These are phyloP conservation scores for Rhodotorula sphaerocarpa DNA, from an alignment of 768 basidiomycete species.

Conservation along the genomic window DNA sequence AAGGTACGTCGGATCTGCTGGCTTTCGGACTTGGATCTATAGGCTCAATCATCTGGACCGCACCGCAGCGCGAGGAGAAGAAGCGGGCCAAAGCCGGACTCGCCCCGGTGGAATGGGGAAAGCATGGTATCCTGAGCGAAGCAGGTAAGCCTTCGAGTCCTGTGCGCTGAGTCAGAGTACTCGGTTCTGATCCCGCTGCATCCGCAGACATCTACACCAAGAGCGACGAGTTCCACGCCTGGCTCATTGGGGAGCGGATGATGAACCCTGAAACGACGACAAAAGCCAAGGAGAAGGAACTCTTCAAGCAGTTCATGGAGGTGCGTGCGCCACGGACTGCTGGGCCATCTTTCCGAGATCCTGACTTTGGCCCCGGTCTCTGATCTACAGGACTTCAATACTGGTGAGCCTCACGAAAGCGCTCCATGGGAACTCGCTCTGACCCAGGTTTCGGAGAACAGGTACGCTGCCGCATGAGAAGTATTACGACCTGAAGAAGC, in stretches of 20 bases:
- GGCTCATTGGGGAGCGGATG: constrained; percentile 19
- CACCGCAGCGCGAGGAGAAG: constrained; percentile 23
- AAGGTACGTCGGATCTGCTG: neutral
- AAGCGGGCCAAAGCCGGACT: constrained; percentile 23
- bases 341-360: no score
- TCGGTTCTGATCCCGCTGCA: neutral
- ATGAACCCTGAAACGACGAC: constrained; percentile 21
- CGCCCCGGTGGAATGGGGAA: constrained; percentile 24
- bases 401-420: no score
- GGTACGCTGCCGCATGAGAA: constrained; percentile 30
- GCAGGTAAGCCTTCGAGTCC: constrained; percentile 7
- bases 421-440: no score
- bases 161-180: neutral
- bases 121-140: constrained; percentile 29
- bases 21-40: no score
- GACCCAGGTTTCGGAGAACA: no score
- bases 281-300: constrained; percentile 31
- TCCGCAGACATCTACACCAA: constrained; percentile 36
- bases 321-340: no score
- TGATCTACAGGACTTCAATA: constrained; percentile 28
- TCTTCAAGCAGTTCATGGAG: constrained; percentile 31
- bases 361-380: neutral
- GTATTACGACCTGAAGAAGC: constrained; percentile 28
- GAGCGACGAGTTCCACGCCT: constrained; percentile 31
- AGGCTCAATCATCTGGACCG: no score